Percentiles rank a stretch among this genome's conserved stretches.
phyloP scores from a whole-genome alignment of 306 rosid species.

The Vigna hirtella region DNA sequence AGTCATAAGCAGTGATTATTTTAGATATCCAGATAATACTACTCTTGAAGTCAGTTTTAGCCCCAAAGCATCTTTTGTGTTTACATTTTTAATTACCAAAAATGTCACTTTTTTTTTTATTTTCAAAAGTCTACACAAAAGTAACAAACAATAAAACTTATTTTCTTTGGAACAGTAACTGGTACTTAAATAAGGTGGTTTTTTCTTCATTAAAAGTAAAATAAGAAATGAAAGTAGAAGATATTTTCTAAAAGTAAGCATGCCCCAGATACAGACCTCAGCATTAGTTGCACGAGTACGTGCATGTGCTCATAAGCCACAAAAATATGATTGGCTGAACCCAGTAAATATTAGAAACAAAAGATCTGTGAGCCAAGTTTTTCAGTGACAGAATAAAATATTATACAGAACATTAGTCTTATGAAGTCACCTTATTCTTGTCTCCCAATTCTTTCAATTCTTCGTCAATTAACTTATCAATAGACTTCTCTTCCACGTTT shows the following conservation, averaged over 20 bases:
- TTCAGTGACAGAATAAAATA: slow-evolving; percentile 29
- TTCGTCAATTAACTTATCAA: slow-evolving; percentile 84
- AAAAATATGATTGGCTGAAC: background rate
- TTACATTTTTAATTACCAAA: background rate
- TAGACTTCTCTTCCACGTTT: slow-evolving; percentile 67
- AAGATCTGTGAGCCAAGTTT: slow-evolving; percentile 8
- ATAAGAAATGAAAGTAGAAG: background rate
- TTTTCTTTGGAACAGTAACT: background rate
- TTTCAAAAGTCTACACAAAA: background rate
- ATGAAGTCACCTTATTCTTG: slow-evolving; percentile 74
- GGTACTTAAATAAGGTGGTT: background rate
- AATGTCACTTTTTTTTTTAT: background rate
- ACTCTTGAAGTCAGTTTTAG: background rate
- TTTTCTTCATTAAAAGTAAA: background rate
- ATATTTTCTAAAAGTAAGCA: background rate
- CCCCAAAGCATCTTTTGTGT: background rate
- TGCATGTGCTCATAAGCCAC: background rate
- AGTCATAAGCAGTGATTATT: background rate
- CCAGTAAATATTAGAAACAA: background rate
- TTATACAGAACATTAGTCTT: slow-evolving; percentile 4
- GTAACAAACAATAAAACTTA: background rate
- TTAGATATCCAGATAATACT: slow-evolving; percentile 8
- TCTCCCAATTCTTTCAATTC: slow-evolving; percentile 79
- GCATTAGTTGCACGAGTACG: slow-evolving; percentile 18
- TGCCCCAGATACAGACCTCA: background rate